Conservation (phyloP, 2,329 filamentous ascomycete species). For the Fusarium udum region DNA sequence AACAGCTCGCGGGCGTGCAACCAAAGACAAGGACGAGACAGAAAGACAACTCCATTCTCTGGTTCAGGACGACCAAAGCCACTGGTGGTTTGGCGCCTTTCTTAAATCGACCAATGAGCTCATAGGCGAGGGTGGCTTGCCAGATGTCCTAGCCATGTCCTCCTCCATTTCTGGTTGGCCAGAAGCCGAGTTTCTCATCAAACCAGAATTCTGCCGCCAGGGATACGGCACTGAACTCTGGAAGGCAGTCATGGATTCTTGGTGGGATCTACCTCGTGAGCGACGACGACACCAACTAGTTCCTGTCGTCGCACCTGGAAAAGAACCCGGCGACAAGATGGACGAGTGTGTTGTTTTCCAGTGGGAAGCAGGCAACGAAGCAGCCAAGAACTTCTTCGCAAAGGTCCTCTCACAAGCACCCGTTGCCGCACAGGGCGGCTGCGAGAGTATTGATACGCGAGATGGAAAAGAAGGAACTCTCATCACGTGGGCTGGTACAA, state of each 20-base stretch:
- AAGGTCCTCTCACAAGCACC: conserved; percentile 27
- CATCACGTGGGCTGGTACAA: conserved; percentile 12
- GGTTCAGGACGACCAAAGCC: conserved; percentile 12
- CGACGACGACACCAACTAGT: conserved; percentile 21
- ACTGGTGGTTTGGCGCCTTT: conserved; percentile 33
- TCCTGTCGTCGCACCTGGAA: background rate
- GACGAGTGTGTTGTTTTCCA: conserved; percentile 23
- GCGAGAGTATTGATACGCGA: conserved; percentile 25
- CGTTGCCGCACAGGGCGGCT: conserved; percentile 9
- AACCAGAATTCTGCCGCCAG: conserved; percentile 23
- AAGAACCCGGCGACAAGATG: conserved; percentile 24
- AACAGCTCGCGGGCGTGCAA: conserved; percentile 18
- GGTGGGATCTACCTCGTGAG: conserved; percentile 31
- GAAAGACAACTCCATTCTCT: conserved; percentile 13
- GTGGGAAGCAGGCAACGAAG: conserved; percentile 26
- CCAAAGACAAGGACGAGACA: conserved; percentile 25
- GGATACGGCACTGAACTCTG: conserved; percentile 30
- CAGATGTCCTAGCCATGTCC: conserved; percentile 21
- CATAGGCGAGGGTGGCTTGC: conserved; percentile 29
- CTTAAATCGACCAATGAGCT: conserved; percentile 26
- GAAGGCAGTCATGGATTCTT: conserved; percentile 24
- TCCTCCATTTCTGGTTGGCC: conserved; percentile 30
- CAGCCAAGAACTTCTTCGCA: conserved; percentile 18
- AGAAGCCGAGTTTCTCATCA: conserved; percentile 32
- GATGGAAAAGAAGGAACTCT: conserved; percentile 22